phyloP scores from a whole-genome alignment of 2,329 filamentous ascomycete species.

The Neofusicoccum cordaticola region DNA sequence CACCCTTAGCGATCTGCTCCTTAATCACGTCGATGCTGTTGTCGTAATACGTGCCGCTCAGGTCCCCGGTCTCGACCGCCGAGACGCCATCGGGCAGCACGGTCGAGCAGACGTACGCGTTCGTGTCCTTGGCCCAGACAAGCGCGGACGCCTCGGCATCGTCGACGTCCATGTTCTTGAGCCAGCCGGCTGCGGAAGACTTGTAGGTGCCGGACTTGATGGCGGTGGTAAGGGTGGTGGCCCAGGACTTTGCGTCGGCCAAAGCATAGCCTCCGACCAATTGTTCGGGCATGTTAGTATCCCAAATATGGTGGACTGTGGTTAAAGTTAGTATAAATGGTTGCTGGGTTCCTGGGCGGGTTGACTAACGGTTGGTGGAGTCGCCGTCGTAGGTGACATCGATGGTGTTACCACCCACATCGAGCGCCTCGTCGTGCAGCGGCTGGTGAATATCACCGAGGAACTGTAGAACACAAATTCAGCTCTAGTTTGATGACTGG shows the following conservation, averaged over 20 bases:
- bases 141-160: constrained; percentile 38
- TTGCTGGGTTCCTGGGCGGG: too few relatives aligned
- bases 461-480: constrained; percentile 30
- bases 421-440: constrained; percentile 54
- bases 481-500: too few relatives aligned
- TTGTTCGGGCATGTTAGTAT: constrained; percentile 45
- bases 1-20: constrained; percentile 44
- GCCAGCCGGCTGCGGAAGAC: constrained; percentile 28
- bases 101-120: constrained; percentile 41
- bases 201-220: constrained; percentile 41
- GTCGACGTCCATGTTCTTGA: constrained; percentile 34
- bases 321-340: too few relatives aligned
- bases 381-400: constrained; percentile 43
- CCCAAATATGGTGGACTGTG: constrained; percentile 33
- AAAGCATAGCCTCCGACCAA: constrained; percentile 39
- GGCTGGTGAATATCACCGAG: constrained; percentile 75
- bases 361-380: constrained; percentile 30
- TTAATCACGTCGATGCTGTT: constrained; percentile 38
- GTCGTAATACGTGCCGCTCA: constrained; percentile 37
- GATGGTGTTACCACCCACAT: constrained; percentile 44
- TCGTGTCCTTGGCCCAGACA: constrained; percentile 44
- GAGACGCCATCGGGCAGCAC: constrained; percentile 40
- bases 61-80: constrained; percentile 36
- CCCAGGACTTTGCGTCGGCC: constrained; percentile 39
- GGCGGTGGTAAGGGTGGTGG: constrained; percentile 33